Evolutionary conservation across 2,329 filamentous ascomycete species (phyloP).

Genomic region (Thielaviopsis musarum): DNA sequence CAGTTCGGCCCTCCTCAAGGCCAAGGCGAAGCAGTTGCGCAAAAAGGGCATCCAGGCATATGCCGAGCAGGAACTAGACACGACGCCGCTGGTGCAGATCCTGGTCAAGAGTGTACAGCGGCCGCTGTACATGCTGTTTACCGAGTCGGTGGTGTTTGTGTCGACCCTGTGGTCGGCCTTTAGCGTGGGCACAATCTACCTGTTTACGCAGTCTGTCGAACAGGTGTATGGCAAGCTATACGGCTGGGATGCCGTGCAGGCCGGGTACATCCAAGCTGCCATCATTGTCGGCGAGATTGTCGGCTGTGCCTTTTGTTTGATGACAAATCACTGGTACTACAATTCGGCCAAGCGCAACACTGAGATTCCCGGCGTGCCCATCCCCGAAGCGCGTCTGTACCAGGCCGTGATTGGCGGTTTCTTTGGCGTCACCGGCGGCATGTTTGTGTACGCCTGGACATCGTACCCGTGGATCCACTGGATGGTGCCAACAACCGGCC

Average conservation of each 20-base stretch:
- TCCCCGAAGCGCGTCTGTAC: slow-evolving; percentile 11
- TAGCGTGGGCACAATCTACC: slow-evolving; percentile 15
- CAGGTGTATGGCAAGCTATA: slow-evolving; percentile 14
- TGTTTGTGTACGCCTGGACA: slow-evolving; percentile 35
- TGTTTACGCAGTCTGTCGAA: slow-evolving; percentile 16
- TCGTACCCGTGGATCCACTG: slow-evolving; percentile 25
- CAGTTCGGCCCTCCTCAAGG: neutral
- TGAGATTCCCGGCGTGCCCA: slow-evolving; percentile 20
- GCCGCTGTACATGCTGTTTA: slow-evolving; percentile 16
- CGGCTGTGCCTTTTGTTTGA: slow-evolving; percentile 12
- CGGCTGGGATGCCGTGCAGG: slow-evolving; percentile 12
- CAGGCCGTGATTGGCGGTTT: slow-evolving; percentile 10
- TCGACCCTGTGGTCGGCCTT: slow-evolving; percentile 27
- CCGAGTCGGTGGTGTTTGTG: slow-evolving; percentile 31
- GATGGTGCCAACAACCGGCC: slow-evolving; percentile 29
- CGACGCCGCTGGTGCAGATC: slow-evolving; percentile 2
- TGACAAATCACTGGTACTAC: slow-evolving; percentile 22
- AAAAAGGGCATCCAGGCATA: slow-evolving; percentile 3
- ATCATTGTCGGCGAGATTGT: slow-evolving; percentile 10
- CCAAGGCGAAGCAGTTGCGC: slow-evolving; percentile 8
- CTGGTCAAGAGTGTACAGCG: slow-evolving; percentile 8
- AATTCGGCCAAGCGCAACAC: slow-evolving; percentile 22
- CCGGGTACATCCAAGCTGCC: slow-evolving; percentile 10
- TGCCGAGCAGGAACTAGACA: slow-evolving; percentile 8
- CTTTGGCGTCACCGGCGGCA: slow-evolving; percentile 20